These are phyloP conservation scores for Raphanus sativus DNA, from an alignment of 345 rosid species.

Conservation along the genomic window DNA sequence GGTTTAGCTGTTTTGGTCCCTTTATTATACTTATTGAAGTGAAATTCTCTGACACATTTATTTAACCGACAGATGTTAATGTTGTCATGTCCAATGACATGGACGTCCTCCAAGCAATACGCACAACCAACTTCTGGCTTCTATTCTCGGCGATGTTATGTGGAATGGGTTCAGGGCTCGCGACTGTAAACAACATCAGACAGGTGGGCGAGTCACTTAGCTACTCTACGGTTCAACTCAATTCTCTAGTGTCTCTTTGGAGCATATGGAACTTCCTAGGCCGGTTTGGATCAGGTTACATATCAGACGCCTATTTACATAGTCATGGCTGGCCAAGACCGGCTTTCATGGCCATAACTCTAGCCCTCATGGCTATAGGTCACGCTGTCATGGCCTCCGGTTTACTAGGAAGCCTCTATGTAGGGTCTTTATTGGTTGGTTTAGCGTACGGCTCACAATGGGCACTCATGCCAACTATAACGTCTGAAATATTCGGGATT, in stretches of 20 bases:
- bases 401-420: conserved; percentile 53
- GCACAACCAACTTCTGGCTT: conserved; percentile 70
- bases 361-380: conserved; percentile 54
- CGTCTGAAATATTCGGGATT: conserved; percentile 71
- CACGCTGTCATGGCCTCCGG: conserved; percentile 73
- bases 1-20: background rate
- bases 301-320: conserved; percentile 68
- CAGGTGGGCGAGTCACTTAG: conserved; percentile 89
- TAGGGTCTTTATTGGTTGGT: conserved; percentile 71
- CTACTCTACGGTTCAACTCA: conserved; percentile 58
- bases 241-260: conserved; percentile 65
- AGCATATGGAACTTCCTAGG: conserved; percentile 94
- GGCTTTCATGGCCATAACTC: conserved; percentile 62
- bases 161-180: conserved; percentile 84
- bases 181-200: conserved; percentile 74
- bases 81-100: conserved; percentile 38
- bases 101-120: conserved; percentile 57
- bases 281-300: conserved; percentile 75
- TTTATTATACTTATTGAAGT: background rate
- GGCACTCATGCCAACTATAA: conserved; percentile 80
- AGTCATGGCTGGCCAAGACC: conserved; percentile 71
- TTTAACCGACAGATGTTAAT: conserved; percentile 2
- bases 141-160: conserved; percentile 70
- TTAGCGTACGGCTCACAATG: conserved; percentile 80
- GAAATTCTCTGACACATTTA: conserved; percentile 14